Evolutionary conservation across 495 filamentous ascomycete genomes (phyloP).

Genomic region (Talaromyces adpressus): DNA sequence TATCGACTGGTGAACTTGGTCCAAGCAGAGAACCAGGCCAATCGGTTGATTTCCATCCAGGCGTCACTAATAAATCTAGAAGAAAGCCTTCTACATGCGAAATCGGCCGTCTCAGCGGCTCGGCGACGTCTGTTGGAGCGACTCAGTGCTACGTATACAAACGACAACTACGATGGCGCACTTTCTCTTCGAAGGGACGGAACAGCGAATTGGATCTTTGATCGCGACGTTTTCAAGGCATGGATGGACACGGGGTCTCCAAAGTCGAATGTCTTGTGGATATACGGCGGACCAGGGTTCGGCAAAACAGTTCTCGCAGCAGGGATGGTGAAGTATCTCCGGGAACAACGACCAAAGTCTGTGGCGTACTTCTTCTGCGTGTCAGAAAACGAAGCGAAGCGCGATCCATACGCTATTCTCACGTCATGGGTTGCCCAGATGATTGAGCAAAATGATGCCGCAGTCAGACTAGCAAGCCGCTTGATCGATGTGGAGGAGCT

Average conservation of each 20-base stretch:
- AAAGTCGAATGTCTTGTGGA: conserved; percentile 11
- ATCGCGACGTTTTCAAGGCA: conserved; percentile 7
- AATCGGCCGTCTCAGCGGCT: conserved; percentile 2
- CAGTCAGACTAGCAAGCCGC: conserved; percentile 7
- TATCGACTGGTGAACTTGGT: conserved; percentile 10
- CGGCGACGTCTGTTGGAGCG: conserved; percentile 4
- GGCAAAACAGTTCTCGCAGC: conserved; percentile 24
- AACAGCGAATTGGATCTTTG: conserved; percentile 14
- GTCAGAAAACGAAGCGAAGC: conserved; percentile 15
- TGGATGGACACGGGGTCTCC: conserved; percentile 7
- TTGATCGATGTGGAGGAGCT: conserved; percentile 2
- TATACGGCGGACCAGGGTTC: conserved; percentile 15
- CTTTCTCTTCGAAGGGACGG: conserved; percentile 5
- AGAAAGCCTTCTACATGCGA: neutral
- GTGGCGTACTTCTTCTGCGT: conserved; percentile 21
- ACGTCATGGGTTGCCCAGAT: conserved; percentile 22
- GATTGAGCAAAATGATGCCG: conserved; percentile 6
- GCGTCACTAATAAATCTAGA: neutral
- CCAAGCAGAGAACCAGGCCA: conserved; percentile 7
- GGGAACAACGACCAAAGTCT: neutral
- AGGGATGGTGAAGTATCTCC: conserved; percentile 15
- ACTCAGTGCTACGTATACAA: conserved; percentile 12
- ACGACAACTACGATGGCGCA: conserved; percentile 9
- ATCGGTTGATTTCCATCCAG: neutral
- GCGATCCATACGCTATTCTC: conserved; percentile 16